These are phyloP conservation scores for sunflower (Helianthus annuus) DNA, from an alignment of 129 eudicot species.

Conservation along the genomic window DNA sequence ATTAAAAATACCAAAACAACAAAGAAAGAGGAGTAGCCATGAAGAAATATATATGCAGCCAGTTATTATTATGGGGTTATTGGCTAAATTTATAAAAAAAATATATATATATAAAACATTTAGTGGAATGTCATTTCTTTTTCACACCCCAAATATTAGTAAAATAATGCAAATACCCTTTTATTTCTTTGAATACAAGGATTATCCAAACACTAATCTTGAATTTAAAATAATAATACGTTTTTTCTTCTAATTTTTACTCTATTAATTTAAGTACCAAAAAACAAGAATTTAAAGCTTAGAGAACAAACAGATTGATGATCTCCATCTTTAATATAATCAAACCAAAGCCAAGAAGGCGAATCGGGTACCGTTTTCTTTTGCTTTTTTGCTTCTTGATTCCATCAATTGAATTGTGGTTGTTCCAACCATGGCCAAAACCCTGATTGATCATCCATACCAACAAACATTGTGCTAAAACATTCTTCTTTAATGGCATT, in stretches of 20 bases:
- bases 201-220: constrained; percentile 36
- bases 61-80: neutral
- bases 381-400: neutral
- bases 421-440: constrained; percentile 99
- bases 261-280: constrained; percentile 42
- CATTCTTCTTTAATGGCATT: constrained; percentile 74
- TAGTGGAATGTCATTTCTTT: no score
- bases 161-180: constrained; percentile 11
- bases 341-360: constrained; percentile 24
- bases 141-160: no score
- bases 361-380: constrained; percentile 17
- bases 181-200: constrained; percentile 41
- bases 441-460: constrained; percentile 85
- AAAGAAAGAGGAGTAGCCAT: no score
- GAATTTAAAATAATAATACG: constrained; percentile 32
- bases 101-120: no score
- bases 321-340: constrained; percentile 38
- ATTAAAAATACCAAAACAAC: no score
- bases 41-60: no score
- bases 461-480: constrained; percentile 73
- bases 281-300: constrained; percentile 41
- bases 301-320: constrained; percentile 41
- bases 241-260: constrained; percentile 45
- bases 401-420: constrained; percentile 67
- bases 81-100: neutral